These are phyloP conservation scores for Wickerhamiella lipophila DNA, from an alignment of 805 yeast genomes.

Conservation along the genomic window DNA sequence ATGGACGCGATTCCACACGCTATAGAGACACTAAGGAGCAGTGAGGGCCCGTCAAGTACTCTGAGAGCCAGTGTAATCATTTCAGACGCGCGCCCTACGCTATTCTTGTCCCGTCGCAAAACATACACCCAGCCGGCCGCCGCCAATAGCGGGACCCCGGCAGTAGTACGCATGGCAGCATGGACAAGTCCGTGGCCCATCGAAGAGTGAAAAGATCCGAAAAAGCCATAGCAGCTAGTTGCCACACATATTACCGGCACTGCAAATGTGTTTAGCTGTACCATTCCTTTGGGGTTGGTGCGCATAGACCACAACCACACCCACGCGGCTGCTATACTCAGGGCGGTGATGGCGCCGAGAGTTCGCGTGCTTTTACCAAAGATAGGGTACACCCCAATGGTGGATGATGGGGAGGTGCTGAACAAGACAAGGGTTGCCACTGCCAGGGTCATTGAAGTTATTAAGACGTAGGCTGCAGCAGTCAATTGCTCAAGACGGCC, in stretches of 20 bases:
- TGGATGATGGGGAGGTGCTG: slow-evolving; percentile 13
- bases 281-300: slow-evolving; percentile 17
- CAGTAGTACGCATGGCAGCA: slow-evolving; percentile 17
- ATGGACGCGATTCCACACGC: slow-evolving; percentile 24
- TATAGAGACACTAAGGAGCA: slow-evolving; percentile 24
- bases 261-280: slow-evolving; percentile 16
- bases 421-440: slow-evolving; percentile 18
- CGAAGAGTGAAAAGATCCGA: slow-evolving; percentile 16
- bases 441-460: slow-evolving; percentile 18
- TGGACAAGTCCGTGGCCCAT: slow-evolving; percentile 19
- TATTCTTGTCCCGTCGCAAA: slow-evolving; percentile 16
- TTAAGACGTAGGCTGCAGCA: slow-evolving; percentile 14
- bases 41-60: slow-evolving; percentile 26
- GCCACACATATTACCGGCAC: slow-evolving; percentile 16
- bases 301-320: slow-evolving; percentile 20
- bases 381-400: slow-evolving; percentile 16
- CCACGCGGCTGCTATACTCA: slow-evolving; percentile 13
- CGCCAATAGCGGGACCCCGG: slow-evolving; percentile 16
- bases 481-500: slow-evolving; percentile 15
- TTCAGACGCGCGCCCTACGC: slow-evolving; percentile 21
- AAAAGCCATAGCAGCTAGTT: slow-evolving; percentile 13
- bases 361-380: slow-evolving; percentile 16
- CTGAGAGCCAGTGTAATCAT: slow-evolving; percentile 29
- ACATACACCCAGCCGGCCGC: slow-evolving; percentile 19
- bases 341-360: slow-evolving; percentile 14